Evolutionary conservation across 768 basidiomycete species (phyloP).

Genomic region (Amanita rubescens): DNA sequence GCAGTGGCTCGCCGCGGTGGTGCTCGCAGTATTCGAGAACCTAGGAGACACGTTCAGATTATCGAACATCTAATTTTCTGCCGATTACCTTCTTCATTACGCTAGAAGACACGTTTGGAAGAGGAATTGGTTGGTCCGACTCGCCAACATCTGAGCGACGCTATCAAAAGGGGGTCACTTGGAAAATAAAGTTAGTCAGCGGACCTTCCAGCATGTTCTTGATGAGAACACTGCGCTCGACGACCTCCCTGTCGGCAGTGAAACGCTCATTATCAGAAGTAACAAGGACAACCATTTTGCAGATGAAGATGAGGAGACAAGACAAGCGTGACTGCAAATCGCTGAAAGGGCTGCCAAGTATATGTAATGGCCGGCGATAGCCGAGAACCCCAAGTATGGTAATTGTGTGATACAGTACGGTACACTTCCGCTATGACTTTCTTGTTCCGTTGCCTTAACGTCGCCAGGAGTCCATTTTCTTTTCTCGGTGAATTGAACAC

Average conservation of each 20-base stretch:
- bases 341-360: conserved; percentile 9
- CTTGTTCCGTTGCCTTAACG: conserved; percentile 35
- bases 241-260: conserved; percentile 88
- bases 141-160: conserved; percentile 94
- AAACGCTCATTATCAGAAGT: conserved; percentile 97
- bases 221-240: conserved; percentile 92
- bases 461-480: conserved; percentile 43
- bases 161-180: too few species aligned
- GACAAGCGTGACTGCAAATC: conserved; percentile 8
- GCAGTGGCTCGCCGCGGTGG: conserved; percentile 95
- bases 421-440: conserved; percentile 36
- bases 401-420: neutral
- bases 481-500: conserved; percentile 25
- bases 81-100: conserved; percentile 83
- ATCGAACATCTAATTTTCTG: neutral
- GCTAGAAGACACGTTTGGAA: conserved; percentile 89
- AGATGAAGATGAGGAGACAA: conserved; percentile 10
- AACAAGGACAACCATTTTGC: conserved; percentile 71
- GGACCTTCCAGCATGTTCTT: conserved; percentile 99
- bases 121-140: conserved; percentile 87
- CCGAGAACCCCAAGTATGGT: conserved; percentile 24
- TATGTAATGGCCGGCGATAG: conserved; percentile 29
- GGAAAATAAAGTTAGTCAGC: too few species aligned
- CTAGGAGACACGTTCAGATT: conserved; percentile 30
- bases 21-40: conserved; percentile 99